Conservation (phyloP, 2,329 filamentous ascomycete genomes). For the Ophiostoma sp. region DNA sequence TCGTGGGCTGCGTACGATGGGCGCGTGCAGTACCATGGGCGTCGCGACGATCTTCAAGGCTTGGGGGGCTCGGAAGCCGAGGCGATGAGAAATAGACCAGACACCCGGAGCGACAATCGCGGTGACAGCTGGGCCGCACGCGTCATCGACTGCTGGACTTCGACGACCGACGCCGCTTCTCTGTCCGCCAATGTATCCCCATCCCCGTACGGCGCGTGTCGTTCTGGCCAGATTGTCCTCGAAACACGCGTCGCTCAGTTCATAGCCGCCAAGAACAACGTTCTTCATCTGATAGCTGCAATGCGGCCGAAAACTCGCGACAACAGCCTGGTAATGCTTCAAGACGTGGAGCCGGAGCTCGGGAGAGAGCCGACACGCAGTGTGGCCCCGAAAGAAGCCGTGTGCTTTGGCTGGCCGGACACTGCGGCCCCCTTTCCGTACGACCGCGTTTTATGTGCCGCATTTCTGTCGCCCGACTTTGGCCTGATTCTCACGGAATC, state of each 20-base stretch:
- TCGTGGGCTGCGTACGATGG: conserved; percentile 10
- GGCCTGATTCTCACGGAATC: neutral
- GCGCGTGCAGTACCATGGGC: neutral
- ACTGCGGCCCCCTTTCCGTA: neutral
- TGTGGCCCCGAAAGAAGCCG: neutral
- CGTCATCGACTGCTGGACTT: neutral
- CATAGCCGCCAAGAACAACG: neutral
- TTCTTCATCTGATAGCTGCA: neutral
- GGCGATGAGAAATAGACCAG: neutral
- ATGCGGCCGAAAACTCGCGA: neutral
- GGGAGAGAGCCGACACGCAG: neutral
- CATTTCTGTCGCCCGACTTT: neutral
- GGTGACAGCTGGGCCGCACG: neutral
- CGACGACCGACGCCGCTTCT: neutral
- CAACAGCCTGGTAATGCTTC: neutral
- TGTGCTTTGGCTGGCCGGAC: conserved; percentile 1
- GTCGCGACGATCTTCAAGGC: neutral
- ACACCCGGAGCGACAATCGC: neutral
- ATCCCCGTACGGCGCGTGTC: neutral
- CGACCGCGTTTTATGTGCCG: neutral
- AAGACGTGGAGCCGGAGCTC: neutral
- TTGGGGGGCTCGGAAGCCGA: neutral
- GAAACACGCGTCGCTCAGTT: neutral
- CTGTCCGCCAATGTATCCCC: neutral
- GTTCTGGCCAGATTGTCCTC: neutral